Evolutionary conservation across 306 rosid species (phyloP).

Genomic region (Prunus fruticosa): DNA sequence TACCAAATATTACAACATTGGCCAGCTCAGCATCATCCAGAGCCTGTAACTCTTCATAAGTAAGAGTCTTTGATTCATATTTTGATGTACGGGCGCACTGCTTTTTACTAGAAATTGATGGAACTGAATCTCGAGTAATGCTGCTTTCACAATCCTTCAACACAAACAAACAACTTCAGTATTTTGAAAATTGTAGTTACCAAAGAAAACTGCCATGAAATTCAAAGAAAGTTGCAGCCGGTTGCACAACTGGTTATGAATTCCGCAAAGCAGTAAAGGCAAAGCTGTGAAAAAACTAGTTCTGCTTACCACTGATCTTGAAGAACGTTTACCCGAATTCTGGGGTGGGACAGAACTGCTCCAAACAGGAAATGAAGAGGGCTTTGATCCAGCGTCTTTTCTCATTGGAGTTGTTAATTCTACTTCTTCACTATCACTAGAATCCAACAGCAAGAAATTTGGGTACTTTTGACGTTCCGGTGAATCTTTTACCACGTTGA

Average conservation of each 20-base stretch:
- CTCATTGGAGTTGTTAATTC: conserved; percentile 30
- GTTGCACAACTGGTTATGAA: background rate
- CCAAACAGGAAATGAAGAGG: conserved; percentile 16
- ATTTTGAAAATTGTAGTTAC: background rate
- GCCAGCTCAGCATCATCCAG: conserved; percentile 90
- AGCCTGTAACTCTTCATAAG: conserved; percentile 60
- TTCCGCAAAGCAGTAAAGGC: background rate
- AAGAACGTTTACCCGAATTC: conserved; percentile 26
- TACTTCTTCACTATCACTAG: conserved; percentile 59
- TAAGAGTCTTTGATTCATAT: conserved; percentile 42
- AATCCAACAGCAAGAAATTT: conserved; percentile 58
- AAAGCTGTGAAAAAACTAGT: background rate
- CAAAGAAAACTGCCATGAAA: background rate
- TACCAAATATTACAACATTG: conserved; percentile 85
- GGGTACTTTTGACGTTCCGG: conserved; percentile 30
- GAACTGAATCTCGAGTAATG: conserved; percentile 45
- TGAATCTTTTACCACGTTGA: conserved; percentile 45
- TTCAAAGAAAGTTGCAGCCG: background rate
- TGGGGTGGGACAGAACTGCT: conserved; percentile 7
- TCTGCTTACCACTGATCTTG: conserved; percentile 43
- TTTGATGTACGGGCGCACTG: conserved; percentile 29
- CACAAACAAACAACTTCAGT: conserved; percentile 30
- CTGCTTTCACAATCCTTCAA: conserved; percentile 65
- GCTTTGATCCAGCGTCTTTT: conserved; percentile 20
- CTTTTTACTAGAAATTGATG: conserved; percentile 41